A percentile compares a stretch with the other conserved stretches of the same genome.
These are phyloP conservation scores for Populus davidiana DNA, from an alignment of 345 rosid species.

Conservation along the genomic window DNA sequence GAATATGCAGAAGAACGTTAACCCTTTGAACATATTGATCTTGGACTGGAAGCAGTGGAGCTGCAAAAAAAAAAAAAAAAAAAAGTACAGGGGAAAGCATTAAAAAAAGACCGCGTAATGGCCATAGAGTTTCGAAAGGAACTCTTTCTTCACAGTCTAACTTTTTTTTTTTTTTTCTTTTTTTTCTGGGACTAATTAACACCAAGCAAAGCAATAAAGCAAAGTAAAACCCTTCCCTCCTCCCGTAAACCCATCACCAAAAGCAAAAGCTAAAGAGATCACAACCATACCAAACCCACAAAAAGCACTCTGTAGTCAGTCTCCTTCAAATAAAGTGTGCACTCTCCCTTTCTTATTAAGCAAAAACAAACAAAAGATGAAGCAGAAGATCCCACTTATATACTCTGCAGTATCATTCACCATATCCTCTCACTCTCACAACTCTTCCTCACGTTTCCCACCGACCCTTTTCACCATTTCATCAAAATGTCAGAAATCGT, in stretches of 20 bases:
- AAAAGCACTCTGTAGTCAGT: background rate
- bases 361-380: background rate
- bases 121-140: no score
- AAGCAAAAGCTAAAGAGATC: constrained; percentile 21
- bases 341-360: constrained; percentile 16
- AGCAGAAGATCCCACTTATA: constrained; percentile 19
- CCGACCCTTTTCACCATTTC: constrained; percentile 1
- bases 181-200: no score
- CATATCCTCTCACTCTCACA: background rate
- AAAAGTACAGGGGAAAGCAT: no score
- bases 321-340: background rate
- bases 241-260: background rate
- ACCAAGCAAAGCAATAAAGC: no score
- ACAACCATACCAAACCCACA: background rate
- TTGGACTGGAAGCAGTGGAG: no score
- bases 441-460: background rate
- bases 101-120: no score
- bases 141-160: no score
- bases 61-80: no score
- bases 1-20: no score
- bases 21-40: no score
- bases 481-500: constrained; percentile 46
- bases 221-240: no score
- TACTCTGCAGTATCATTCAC: constrained; percentile 9
- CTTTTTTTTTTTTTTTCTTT: no score